Base-by-base conservation (phyloP, 805 yeast genomes). In the Helenozyma baotianmanensis region DNA sequence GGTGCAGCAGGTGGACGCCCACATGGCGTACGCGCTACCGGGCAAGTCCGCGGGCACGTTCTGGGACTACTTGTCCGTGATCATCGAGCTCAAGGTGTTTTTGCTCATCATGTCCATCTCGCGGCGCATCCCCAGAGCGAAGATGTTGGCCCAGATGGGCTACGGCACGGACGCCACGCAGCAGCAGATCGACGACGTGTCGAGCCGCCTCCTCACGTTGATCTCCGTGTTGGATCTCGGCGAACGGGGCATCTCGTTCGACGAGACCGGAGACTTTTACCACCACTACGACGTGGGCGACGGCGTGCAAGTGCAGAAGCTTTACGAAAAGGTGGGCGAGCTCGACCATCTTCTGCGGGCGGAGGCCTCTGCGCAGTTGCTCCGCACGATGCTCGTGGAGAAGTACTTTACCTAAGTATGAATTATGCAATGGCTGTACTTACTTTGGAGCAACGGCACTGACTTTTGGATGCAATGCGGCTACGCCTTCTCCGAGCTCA, bases 41-140 rank as follows among this genome's bases (percentile, higher is more conserved):
- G 12, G 7, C 12, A 39, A 36, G 28, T 26, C 33, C 10, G 32
- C 21, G 14, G 38, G 44, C 14, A 23, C 35, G 11, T 60, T 57
- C 32, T 33, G 54, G 27, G 44, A 43, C 4, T 54, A 53, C 33
- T 32, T 60, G 12, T 26, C 28, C 9, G 39, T 42, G n/a, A 48
- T 56, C 6, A 50, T 62, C n/a, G 62, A 61, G 35, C 44, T 51
- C 33, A 61, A 63, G 39, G 47, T 45, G 17, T 56, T 60, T 27
- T 42, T 62, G 14, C 40, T 60, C 28, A 39, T 62, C 6, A 42
- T 64, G 23, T 47, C 62, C 3, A 38, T 50, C 14, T 45, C 54
- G 1, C 48, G 49, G 26, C 40, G 46, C 17, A 53, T 58, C 9
- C 40, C 61, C 0, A 32, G 55, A 9, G 18, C 12, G 4, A 53